Percentiles rank a stretch among this genome's conserved stretches.
phyloP scores from a whole-genome alignment of 2,329 filamentous ascomycete species.

The Lithohypha guttulata region DNA sequence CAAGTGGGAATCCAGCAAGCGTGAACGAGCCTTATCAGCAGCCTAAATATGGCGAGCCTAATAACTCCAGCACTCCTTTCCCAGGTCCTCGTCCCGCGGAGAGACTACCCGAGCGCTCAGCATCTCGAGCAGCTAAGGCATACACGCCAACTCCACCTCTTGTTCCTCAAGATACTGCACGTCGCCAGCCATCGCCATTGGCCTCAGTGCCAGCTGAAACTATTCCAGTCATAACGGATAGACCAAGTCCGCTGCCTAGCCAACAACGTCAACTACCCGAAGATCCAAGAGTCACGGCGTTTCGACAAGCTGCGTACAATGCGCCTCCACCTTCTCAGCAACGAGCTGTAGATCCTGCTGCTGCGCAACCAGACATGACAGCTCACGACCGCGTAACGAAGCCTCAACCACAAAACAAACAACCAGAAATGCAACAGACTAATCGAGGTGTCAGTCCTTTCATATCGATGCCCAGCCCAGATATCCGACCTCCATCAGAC shows the following conservation, averaged over 20 bases:
- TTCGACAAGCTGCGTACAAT: constrained; percentile 1
- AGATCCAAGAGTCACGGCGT: constrained; percentile 1
- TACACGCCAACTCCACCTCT: neutral
- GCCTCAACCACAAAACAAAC: neutral
- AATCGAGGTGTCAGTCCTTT: neutral
- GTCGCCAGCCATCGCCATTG: no score
- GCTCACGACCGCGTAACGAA: no score
- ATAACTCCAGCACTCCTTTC: neutral
- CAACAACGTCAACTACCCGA: neutral
- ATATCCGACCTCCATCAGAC: constrained; percentile 3
- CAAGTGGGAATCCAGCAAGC: neutral
- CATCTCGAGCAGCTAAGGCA: neutral
- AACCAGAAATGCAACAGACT: constrained; percentile 3
- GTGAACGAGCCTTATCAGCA: neutral
- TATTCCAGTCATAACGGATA: neutral
- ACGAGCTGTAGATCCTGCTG: no score
- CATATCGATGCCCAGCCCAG: constrained; percentile 6
- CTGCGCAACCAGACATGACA: neutral
- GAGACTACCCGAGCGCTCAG: neutral
- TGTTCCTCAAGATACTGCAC: no score
- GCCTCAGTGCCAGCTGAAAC: no score
- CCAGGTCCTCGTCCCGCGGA: neutral
- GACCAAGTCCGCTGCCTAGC: constrained; percentile 1
- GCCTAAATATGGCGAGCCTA: no score
- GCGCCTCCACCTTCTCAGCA: neutral